A percentile compares a stretch with the other conserved stretches of the same genome.
Conservation (phyloP, 31 red algal genomes). For the Endocladia muricata region DNA sequence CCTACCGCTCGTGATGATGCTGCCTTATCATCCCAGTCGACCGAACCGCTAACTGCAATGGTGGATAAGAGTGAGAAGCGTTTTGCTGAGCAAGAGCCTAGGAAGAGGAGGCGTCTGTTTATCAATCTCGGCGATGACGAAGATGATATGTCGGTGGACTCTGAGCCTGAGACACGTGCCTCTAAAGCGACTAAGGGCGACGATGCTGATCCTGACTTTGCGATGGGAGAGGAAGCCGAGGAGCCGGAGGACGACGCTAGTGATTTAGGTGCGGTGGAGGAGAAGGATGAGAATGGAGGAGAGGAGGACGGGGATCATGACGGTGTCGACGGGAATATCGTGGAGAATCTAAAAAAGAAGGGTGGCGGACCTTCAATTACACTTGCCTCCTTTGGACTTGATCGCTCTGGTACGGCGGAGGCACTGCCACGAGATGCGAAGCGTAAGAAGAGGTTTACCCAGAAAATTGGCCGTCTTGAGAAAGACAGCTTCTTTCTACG, state of each 20-base stretch:
- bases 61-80: no score
- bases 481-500: conserved; percentile 47
- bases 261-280: conserved; percentile 7
- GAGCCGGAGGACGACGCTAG: neutral
- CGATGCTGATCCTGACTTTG: conserved; percentile 11
- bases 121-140: conserved; percentile 12
- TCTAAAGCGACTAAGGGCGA: neutral
- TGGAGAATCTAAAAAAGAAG: conserved; percentile 6
- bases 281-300: neutral
- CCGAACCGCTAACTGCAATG: no score
- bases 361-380: neutral
- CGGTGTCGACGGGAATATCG: neutral
- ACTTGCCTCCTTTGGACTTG: conserved; percentile 27
- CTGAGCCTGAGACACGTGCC: neutral
- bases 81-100: no score
- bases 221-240: neutral
- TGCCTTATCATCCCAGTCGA: no score
- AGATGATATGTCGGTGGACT: no score
- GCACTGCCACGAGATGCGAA: conserved; percentile 33
- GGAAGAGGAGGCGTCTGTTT: conserved; percentile 2
- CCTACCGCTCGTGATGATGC: no score
- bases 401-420: neutral
- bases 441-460: conserved; percentile 40
- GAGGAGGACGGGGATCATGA: conserved; percentile 21
- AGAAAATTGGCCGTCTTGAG: conserved; percentile 62